A percentile compares a stretch with the other conserved stretches of the same genome.
Conservation (phyloP, 805 yeast species). For the Lipomyces yamanashiensis region DNA sequence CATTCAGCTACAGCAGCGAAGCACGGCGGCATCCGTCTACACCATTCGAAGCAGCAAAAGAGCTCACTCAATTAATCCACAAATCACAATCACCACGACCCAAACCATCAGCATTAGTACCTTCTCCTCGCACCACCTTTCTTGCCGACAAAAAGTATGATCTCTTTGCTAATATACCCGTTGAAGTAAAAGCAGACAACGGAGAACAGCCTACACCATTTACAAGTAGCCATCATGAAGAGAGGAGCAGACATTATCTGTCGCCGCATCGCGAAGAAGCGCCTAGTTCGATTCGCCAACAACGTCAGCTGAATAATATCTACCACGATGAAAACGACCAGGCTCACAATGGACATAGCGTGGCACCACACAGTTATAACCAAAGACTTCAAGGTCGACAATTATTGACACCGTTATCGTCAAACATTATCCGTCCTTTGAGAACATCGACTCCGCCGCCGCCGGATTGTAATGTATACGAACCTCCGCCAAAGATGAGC, state of each 20-base stretch:
- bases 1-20: neutral
- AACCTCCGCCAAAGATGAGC: slow-evolving; percentile 39
- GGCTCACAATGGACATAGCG: too few relatives aligned
- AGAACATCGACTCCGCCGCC: slow-evolving; percentile 34
- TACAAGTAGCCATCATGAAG: slow-evolving; percentile 1
- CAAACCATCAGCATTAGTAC: neutral
- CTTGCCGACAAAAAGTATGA: neutral
- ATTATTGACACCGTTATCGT: slow-evolving; percentile 34
- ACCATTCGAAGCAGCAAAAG: slow-evolving; percentile 6
- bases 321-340: slow-evolving; percentile 22
- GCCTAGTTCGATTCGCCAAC: slow-evolving; percentile 9
- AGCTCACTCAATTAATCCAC: neutral
- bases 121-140: neutral
- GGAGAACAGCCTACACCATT: slow-evolving; percentile 5
- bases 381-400: slow-evolving; percentile 27
- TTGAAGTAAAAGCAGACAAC: neutral
- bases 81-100: slow-evolving; percentile 5
- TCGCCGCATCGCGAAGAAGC: neutral
- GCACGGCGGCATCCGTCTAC: neutral
- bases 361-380: neutral
- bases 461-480: slow-evolving; percentile 16
- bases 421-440: slow-evolving; percentile 37
- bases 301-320: slow-evolving; percentile 2
- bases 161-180: neutral
- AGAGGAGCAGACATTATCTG: neutral